Evolutionary conservation across 1,284 basidiomycete genomes (phyloP), one percentile per base, ranked within the genome.

Genomic region (Cerioporus squamosus): DNA sequence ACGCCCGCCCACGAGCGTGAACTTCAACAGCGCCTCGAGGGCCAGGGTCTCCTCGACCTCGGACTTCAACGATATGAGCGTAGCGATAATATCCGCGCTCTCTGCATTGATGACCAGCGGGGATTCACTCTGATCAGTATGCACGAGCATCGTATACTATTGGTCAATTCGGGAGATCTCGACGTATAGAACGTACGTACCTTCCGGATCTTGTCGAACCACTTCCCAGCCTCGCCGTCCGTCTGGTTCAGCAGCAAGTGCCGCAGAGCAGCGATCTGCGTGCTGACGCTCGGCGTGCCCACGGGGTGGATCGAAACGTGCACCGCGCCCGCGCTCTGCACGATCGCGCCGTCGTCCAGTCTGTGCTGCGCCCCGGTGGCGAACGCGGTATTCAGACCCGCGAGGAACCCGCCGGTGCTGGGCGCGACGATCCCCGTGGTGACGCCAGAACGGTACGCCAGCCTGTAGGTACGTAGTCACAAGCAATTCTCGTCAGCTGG

Each of bases 81-180:
- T 86, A 0, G 90, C 88, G 50, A 96, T 95, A 46, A 88, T 76
- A 72, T 95, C 91, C 8, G 90, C 91, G 57, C 80, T 84, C 65
- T 82, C 73, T 0, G 79, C 80, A 1, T 80, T 73, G 20, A 89
- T 74, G 3, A 89, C 83, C 40, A 91, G 70, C 12, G 85, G 80
- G 3, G 33, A 36, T 15, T 7, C 33, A 9, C 33, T 9, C 33
- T 36, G 33, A 4, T 3, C 8, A 36, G 12, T 36, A 36, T 36
- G 29, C 5, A 10, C 29, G 5, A n/a, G n/a, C 29, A 29, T 29
- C 29, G 10, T n/a, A n/a, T n/a, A n/a, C n/a, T n/a, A n/a, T n/a
- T n/a, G n/a, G n/a, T n/a, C n/a, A n/a, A n/a, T n/a, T n/a, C n/a
- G n/a, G n/a, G n/a, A n/a, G n/a, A n/a, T n/a, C n/a, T n/a, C n/a